Conservation (phyloP, 2,329 filamentous ascomycete genomes). For the Diaporthe eres region DNA sequence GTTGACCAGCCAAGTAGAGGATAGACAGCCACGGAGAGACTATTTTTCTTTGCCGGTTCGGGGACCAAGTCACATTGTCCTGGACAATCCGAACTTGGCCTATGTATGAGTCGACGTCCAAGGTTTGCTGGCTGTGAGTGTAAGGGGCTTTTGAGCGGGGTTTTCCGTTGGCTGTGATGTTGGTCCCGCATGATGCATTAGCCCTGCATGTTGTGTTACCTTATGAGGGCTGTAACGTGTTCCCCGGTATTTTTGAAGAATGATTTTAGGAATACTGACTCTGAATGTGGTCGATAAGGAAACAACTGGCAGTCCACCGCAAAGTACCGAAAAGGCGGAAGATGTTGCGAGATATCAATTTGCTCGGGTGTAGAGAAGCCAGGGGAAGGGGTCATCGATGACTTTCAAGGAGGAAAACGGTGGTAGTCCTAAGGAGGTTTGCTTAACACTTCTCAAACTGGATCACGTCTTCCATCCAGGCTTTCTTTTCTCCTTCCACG, state of each 20-base stretch:
- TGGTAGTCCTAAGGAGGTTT: too few species aligned
- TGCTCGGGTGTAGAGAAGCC: neutral
- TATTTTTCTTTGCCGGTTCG: neutral
- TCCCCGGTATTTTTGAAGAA: too few species aligned
- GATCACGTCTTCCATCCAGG: slow-evolving; percentile 45
- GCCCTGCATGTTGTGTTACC: neutral
- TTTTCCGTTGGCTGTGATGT: neutral
- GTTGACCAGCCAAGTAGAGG: neutral
- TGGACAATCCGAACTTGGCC: neutral
- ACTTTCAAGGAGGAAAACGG: neutral
- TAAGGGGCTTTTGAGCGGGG: neutral
- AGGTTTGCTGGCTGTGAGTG: neutral
- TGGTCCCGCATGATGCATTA: neutral
- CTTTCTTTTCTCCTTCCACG: slow-evolving; percentile 48
- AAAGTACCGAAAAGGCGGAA: neutral
- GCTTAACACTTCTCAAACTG: neutral
- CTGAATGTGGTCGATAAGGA: neutral
- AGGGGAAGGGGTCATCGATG: neutral
- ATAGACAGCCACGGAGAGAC: neutral
- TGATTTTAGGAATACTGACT: too few species aligned
- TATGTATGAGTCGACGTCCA: neutral
- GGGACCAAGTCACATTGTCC: neutral
- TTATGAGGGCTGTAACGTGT: too few species aligned
- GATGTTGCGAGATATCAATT: neutral
- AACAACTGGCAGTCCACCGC: neutral